Base-by-base conservation (phyloP, 2,329 filamentous ascomycete genomes). In the Pseudocercospora macadamiae region DNA sequence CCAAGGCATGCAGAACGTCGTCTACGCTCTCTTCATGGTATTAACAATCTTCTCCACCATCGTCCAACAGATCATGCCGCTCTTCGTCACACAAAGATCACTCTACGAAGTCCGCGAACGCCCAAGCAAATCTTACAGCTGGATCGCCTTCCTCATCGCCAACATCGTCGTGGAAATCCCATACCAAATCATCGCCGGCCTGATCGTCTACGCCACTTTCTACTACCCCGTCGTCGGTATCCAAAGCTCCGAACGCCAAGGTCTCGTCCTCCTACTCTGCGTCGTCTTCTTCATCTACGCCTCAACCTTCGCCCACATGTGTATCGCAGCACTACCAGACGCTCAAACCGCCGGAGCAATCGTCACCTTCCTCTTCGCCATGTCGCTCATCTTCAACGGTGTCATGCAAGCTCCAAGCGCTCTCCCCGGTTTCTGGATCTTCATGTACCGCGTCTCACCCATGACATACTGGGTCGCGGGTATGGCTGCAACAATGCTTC, bases 91-190 rank as follows among this genome's bases (percentile, higher is more conserved):
- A 2, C 83, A 86, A 67, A 79, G 84, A 49, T 78, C 81, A 2
- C 74, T 86, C 4, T 86, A 86, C 71, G 83, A 86, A 72, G 82
- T 80, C 10, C 83, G 83, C 55, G 83, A 87, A 66, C 77, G 83
- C 3, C 83, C 87, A 0, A 85, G 82, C 72, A 90, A 90, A 68
- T 80, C 86, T 0, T 93, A 92, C 76, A 89, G 86, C 0, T 92
- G 89, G 89, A 81, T 85, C 64, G 86, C 83, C 0, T 91, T 92
- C 74, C 82, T 92, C 71, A 75, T 88, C 2, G 83, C 87, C 68
- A 90, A 90, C 69, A 83, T 91, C 54, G 54, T 89, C 2, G 88
- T 89, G 49, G 89, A 93, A 71, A 79, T 91, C 1, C 88, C 88
- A 0, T 92, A 82, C 74, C 80, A 85, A 53, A 79, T 86, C 32